phyloP scores from a whole-genome alignment of 345 rosid species.

The Sonneratia alba region DNA sequence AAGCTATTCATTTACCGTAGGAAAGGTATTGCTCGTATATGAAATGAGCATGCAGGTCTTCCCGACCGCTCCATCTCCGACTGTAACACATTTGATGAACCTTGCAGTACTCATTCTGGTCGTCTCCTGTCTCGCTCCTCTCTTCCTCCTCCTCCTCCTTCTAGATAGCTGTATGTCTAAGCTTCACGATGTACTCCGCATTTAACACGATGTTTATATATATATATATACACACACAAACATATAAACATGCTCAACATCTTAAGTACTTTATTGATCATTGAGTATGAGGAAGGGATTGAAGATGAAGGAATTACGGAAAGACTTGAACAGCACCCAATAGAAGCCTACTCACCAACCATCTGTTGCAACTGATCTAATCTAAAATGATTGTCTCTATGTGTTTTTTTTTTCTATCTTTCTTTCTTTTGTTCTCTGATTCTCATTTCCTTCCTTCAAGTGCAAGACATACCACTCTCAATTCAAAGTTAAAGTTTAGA shows the following conservation, averaged over 20 bases:
- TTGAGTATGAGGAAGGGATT: slow-evolving; percentile 2
- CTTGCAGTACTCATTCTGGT: slow-evolving; percentile 12
- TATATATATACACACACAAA: too few species aligned
- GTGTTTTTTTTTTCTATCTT: background rate
- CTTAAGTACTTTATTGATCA: background rate
- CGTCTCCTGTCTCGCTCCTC: background rate
- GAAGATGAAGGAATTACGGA: background rate
- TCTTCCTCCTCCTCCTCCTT: background rate
- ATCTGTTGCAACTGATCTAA: background rate
- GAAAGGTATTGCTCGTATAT: slow-evolving; percentile 14
- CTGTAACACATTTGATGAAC: slow-evolving; percentile 15
- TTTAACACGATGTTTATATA: background rate
- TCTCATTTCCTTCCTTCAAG: background rate
- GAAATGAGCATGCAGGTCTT: slow-evolving; percentile 16
- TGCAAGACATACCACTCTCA: background rate
- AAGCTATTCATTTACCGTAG: slow-evolving; percentile 4
- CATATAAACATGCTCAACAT: background rate
- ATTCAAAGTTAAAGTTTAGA: too few species aligned
- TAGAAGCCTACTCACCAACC: slow-evolving; percentile 3
- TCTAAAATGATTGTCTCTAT: background rate
- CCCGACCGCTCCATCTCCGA: slow-evolving; percentile 13
- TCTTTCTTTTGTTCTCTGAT: background rate
- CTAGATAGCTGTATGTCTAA: background rate
- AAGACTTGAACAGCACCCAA: background rate
- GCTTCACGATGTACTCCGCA: background rate